A percentile compares a stretch with the other conserved stretches of the same genome.
Conservation (phyloP, 1,284 basidiomycete genomes). For the Athelia psychrophila region DNA sequence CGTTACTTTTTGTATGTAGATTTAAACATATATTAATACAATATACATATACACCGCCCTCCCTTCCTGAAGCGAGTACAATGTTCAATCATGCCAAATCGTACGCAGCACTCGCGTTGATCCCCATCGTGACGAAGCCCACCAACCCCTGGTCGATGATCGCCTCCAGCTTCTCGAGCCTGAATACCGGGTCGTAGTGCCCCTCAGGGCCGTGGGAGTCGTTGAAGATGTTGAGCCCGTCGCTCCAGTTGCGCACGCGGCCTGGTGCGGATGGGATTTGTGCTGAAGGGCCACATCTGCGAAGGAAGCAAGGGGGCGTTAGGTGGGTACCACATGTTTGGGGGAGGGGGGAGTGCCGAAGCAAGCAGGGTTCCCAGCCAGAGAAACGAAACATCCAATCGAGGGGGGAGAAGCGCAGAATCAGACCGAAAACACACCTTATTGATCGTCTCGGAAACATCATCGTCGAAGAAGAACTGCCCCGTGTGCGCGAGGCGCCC, state of each 20-base stretch:
- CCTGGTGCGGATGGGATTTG: conserved; percentile 46
- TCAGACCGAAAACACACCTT: conserved; percentile 32
- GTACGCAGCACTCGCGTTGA: too few relatives aligned
- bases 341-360: neutral
- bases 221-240: conserved; percentile 48
- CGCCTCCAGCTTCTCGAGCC: neutral
- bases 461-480: conserved; percentile 67
- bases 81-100: too few relatives aligned
- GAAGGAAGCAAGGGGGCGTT: too few relatives aligned
- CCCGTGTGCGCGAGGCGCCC: conserved; percentile 52
- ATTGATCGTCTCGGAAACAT: conserved; percentile 46
- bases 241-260: conserved; percentile 46
- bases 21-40: too few relatives aligned
- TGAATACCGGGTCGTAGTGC: neutral
- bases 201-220: conserved; percentile 25
- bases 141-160: neutral
- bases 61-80: too few relatives aligned
- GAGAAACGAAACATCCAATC: neutral
- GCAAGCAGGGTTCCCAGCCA: too few relatives aligned
- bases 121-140: neutral
- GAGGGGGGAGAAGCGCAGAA: neutral
- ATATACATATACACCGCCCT: too few relatives aligned
- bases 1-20: too few relatives aligned
- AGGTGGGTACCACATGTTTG: neutral
- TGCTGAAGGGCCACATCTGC: conserved; percentile 48